Conservation (phyloP, 2,329 filamentous ascomycete species). For the Fonsecaea multimorphosa region DNA sequence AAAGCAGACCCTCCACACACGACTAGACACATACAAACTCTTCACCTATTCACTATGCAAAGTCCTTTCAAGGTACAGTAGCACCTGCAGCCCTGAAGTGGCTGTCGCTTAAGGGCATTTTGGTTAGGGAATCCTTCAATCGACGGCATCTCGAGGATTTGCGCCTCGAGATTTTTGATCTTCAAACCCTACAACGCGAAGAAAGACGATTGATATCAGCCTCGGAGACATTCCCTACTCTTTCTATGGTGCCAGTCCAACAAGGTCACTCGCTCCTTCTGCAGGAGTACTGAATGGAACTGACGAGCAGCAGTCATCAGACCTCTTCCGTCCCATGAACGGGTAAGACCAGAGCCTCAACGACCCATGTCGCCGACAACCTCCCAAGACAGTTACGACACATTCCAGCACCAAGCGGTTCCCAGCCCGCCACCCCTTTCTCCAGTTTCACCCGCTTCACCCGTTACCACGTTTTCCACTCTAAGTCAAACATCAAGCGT, state of each 20-base stretch:
- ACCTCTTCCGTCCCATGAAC: constrained; percentile 32
- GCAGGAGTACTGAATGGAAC: background rate
- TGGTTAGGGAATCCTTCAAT: constrained; percentile 30
- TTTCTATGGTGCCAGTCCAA: constrained; percentile 29
- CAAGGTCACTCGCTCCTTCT: constrained; percentile 15
- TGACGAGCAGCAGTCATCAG: constrained; percentile 25
- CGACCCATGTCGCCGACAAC: constrained; percentile 35
- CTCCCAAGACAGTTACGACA: constrained; percentile 34
- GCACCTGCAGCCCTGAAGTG: constrained; percentile 11
- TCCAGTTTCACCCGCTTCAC: constrained; percentile 24
- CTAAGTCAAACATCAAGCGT: constrained; percentile 36
- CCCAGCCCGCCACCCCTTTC: constrained; percentile 32
- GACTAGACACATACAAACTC: constrained; percentile 58
- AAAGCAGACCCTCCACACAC: constrained; percentile 55
- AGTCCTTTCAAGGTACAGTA: constrained; percentile 53
- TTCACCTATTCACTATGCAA: constrained; percentile 56
- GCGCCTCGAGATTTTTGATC: constrained; percentile 35
- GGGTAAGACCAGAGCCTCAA: constrained; percentile 26
- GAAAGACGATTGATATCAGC: constrained; percentile 30
- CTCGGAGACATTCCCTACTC: constrained; percentile 28
- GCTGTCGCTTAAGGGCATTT: constrained; percentile 17
- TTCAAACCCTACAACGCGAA: constrained; percentile 30
- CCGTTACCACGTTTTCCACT: constrained; percentile 38
- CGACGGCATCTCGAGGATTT: constrained; percentile 28
- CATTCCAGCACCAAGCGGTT: constrained; percentile 27